A percentile compares a stretch with the other conserved stretches of the same genome.
These are phyloP conservation scores for Lepidium africanum DNA, from an alignment of 345 rosid species.

Conservation along the genomic window DNA sequence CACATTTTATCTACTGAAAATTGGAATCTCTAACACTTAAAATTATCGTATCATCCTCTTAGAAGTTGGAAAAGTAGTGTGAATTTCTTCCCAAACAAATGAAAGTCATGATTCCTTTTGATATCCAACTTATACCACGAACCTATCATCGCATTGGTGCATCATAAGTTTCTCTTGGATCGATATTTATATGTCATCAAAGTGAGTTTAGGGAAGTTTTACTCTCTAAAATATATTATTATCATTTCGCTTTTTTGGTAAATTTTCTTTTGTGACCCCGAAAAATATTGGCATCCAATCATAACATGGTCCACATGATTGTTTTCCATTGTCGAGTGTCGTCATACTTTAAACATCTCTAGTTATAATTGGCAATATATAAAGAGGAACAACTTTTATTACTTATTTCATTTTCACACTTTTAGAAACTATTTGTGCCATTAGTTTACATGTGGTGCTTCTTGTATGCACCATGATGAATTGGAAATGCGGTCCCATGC, in stretches of 20 bases:
- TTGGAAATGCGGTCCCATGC: neutral
- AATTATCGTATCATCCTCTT: too few species aligned
- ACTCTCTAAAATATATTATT: too few species aligned
- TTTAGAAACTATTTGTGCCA: neutral
- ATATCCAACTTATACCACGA: too few species aligned
- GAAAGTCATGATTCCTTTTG: too few species aligned
- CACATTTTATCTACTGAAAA: too few species aligned
- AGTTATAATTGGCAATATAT: neutral
- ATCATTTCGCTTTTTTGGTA: too few species aligned
- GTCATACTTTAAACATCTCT: neutral
- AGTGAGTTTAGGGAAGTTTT: neutral
- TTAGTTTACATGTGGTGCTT: neutral
- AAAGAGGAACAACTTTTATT: neutral
- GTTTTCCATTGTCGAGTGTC: neutral
- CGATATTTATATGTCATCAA: neutral
- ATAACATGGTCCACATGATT: neutral
- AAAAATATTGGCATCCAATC: too few species aligned
- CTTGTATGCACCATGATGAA: neutral
- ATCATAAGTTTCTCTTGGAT: neutral
- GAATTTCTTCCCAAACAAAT: too few species aligned
- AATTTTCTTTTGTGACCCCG: too few species aligned
- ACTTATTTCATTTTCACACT: neutral
- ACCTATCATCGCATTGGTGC: too few species aligned
- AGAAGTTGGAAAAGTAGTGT: too few species aligned
- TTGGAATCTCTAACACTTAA: too few species aligned